Conservation (phyloP, 768 basidiomycete species). For the Mycena filopes region DNA sequence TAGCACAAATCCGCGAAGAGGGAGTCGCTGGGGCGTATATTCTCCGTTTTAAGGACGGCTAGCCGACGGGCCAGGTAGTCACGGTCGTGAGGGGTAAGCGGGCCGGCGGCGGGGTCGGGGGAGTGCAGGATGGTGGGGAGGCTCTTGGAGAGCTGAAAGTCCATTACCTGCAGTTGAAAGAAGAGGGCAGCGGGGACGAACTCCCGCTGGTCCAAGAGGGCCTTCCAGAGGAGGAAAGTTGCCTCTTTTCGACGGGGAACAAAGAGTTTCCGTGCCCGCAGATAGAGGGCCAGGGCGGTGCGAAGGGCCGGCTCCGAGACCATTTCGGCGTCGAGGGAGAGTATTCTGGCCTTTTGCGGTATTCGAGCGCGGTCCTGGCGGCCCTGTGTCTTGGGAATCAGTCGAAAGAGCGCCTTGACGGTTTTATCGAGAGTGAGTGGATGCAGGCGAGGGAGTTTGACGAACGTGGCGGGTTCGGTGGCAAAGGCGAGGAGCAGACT, state of each 20-base stretch:
- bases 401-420: neutral
- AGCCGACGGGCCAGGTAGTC: conserved; percentile 15
- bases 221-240: neutral
- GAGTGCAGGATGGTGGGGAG: conserved; percentile 7
- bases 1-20: conserved; percentile 11
- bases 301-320: conserved; percentile 21
- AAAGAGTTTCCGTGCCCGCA: conserved; percentile 6
- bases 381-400: conserved; percentile 5
- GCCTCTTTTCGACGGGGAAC: neutral
- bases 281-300: conserved; percentile 13
- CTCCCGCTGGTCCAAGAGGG: conserved; percentile 23
- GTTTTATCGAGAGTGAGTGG: conserved; percentile 2
- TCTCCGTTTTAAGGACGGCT: neutral
- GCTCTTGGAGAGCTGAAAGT: conserved; percentile 14
- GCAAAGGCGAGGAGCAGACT: neutral
- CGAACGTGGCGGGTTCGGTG: neutral
- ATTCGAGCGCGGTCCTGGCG: conserved; percentile 15
- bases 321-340: neutral
- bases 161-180: conserved; percentile 7
- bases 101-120: neutral
- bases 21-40: neutral
- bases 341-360: neutral
- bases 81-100: conserved; percentile 7
- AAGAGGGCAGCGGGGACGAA: conserved; percentile 23
- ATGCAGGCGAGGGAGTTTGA: conserved; percentile 15